Evolutionary conservation across 2,329 filamentous ascomycete genomes (phyloP), one percentile per base, ranked within the genome.

Genomic region (Delphinella strobiligena): DNA sequence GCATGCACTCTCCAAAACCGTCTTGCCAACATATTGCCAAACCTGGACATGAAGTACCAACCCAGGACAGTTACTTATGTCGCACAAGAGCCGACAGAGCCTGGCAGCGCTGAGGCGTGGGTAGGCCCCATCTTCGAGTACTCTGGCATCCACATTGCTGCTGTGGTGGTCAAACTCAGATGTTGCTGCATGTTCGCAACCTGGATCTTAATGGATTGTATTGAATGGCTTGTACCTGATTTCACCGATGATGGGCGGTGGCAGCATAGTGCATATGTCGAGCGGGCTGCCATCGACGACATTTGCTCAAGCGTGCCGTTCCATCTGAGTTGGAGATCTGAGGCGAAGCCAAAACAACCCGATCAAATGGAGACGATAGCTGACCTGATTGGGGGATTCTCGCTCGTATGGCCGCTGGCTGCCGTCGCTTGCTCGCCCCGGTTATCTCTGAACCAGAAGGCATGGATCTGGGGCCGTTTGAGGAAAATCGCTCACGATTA

Each of bases 261-360:
- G 14, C 34, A 38, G 4, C 41, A 43, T 24, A 35, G 36, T 1
- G 16, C 18, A 11, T 39, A 31, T 22, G 34, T 43, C 5, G 41
- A 43, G 33, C 41, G 39, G 29, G 15, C 31, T 9, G 39, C 33
- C 4, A 37, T 39, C 7, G 41, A 43, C n/a, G 41, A 39, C 9
- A 43, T 43, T 3, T 43, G 41, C 41, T 38, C 36, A 3, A 43
- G 41, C 17, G 33, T 43, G 11, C 41, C 41, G 7, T 43, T 35
- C 16, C 37, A 32, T 4, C 14, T 43, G 12, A 27, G 12, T 27
- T 27, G 22, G 22, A 27, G 22, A 36, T 35, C 12, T 31, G 37
- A 5, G 36, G 41, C 9, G 17, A 32, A 29, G 30, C 38, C 11
- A 8, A 12, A 16, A 29, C 29, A 10, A 19, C 29, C 30, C 4